Evolutionary conservation across 1,284 basidiomycete genomes (phyloP), one percentile per base, ranked within the genome.

Genomic region (Marasmius oreades): DNA sequence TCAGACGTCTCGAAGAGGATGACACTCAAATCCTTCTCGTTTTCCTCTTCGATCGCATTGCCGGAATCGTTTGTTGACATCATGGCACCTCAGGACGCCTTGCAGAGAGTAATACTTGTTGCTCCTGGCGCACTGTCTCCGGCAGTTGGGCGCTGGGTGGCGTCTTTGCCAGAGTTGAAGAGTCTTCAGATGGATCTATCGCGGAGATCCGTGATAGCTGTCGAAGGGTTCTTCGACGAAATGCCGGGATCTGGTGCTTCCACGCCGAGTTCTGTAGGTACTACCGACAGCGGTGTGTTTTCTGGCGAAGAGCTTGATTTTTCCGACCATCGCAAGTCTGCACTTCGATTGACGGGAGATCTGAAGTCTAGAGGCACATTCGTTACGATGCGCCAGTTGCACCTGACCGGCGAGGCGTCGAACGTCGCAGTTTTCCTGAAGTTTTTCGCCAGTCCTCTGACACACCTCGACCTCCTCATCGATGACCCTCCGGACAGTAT

Each of bases 191-290:
- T 91, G 47, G 88, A 91, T 66, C 75, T 91, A 31, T 83, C 86
- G 0, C 84, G 84, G 55, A 76, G 85, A 53, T 80, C 84, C 8
- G 72, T 78, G 52, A 82, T 81, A 24, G 83, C 85, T 0, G 84
- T 90, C 18, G 86, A 89, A 69, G 84, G 84, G 14, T 91, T 91
- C 70, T 90, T 91, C 66, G 83, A 85, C 65, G 83, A 88, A 53
- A 73, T 89, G 62, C 73, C 80, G 33, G 77, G 78, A 31, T 88
- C 87, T 0, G 88, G 88, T 11, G 77, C 77, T 59, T 81, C 80
- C 26, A 87, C 88, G 3, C 88, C 88, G 1, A 81, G 77, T 61
- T 86, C 86, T 16, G 74, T 79, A 18, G 78, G 76, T 18, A 79
- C 84, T 51, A 85, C 79, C 34, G 88, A 90, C 67, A 88, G 86